Conservation (phyloP, 2,329 filamentous ascomycete genomes). For the Pseudogymnoascus sp. region DNA sequence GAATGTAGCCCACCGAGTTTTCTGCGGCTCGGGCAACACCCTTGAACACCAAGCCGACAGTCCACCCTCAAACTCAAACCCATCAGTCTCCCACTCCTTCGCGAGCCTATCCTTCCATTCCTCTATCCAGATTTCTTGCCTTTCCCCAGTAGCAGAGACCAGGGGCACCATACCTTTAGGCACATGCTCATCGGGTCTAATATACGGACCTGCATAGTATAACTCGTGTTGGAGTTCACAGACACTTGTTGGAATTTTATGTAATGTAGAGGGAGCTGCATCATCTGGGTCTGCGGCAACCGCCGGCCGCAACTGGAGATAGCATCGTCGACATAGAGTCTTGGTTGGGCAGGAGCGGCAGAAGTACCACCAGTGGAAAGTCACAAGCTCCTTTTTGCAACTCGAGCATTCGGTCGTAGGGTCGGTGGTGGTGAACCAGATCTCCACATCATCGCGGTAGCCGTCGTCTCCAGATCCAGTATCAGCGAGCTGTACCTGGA, state of each 20-base stretch:
- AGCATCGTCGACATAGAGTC: not conserved
- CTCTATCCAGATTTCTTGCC: not conserved
- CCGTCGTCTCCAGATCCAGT: not conserved
- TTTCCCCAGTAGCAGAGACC: not conserved
- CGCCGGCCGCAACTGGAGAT: not conserved
- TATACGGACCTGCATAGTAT: not conserved
- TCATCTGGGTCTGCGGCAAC: too few relatives aligned
- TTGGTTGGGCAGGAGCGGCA: not conserved
- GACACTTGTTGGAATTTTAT: not conserved
- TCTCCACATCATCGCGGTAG: not conserved
- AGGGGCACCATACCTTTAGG: not conserved
- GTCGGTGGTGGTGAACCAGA: not conserved
- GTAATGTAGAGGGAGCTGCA: not conserved
- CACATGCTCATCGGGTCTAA: not conserved
- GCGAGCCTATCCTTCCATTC: not conserved
- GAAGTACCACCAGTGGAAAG: not conserved
- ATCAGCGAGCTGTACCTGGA: not conserved
- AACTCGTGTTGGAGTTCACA: not conserved
- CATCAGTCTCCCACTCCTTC: not conserved
- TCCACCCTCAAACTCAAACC: not conserved
- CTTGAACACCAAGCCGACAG: constrained; percentile 1
- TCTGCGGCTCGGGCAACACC: not conserved
- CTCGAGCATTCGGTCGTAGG: not conserved
- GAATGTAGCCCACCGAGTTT: not conserved
- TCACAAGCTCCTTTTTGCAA: not conserved